phyloP scores from a whole-genome alignment of 331 rosid genomes.

The Pyracantha coccinea region DNA sequence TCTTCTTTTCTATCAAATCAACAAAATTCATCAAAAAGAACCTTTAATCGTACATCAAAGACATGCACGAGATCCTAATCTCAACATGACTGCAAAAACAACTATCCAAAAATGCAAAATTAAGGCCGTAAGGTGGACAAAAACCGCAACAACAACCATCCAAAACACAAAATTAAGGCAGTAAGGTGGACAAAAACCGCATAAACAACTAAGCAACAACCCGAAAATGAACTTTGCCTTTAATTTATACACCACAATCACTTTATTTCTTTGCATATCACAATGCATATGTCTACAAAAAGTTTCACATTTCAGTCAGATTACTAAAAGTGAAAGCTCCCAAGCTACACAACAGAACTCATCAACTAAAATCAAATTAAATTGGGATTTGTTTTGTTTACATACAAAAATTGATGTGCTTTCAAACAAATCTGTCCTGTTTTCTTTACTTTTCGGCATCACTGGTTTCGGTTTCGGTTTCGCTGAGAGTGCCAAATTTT shows the following conservation, averaged over 20 bases:
- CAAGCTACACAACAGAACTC: background rate
- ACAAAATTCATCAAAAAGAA: too few species aligned
- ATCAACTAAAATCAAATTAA: background rate
- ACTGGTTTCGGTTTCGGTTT: conserved; percentile 1
- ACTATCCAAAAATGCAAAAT: too few species aligned
- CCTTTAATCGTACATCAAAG: too few species aligned
- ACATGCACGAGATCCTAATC: too few species aligned
- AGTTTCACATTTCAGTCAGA: background rate
- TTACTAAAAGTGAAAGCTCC: background rate
- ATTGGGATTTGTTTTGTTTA: background rate
- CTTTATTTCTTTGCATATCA: background rate
- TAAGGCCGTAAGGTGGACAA: too few species aligned
- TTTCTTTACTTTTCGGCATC: conserved; percentile 17
- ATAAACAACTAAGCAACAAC: too few species aligned
- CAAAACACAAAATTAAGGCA: too few species aligned
- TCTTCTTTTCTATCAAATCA: too few species aligned
- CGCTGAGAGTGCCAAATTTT: conserved; percentile 34
- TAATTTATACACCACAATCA: background rate
- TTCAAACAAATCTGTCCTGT: background rate
- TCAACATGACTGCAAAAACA: too few species aligned
- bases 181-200: too few species aligned
- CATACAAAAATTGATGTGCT: background rate
- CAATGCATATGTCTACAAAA: background rate
- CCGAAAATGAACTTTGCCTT: background rate
- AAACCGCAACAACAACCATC: too few species aligned